Conservation (phyloP, 1,284 basidiomycete species). For the Ceratobasidium sp. region DNA sequence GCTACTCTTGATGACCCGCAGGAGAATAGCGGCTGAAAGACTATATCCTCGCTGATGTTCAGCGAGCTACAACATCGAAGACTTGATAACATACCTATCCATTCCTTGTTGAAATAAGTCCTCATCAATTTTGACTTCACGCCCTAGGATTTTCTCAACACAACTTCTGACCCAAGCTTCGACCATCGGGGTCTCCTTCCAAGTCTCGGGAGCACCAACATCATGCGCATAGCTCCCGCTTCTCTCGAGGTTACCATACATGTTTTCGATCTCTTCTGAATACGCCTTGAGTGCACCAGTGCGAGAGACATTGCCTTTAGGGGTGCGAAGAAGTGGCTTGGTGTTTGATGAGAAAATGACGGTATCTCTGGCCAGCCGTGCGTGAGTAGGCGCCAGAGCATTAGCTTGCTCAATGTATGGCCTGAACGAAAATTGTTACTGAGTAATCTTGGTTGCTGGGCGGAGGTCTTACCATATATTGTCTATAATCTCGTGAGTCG, state of each 20-base stretch:
- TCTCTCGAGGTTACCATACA: conserved; percentile 44
- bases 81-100: conserved; percentile 14
- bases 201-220: not conserved
- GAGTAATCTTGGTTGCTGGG: no score
- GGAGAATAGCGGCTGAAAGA: conserved; percentile 6
- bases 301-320: conserved; percentile 45
- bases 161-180: conserved; percentile 1
- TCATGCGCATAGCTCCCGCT: not conserved
- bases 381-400: conserved; percentile 58
- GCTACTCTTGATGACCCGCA: conserved; percentile 4
- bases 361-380: conserved; percentile 60
- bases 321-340: conserved; percentile 33
- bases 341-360: not conserved
- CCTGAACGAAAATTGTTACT: conserved; percentile 49
- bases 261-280: conserved; percentile 45
- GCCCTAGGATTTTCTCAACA: not conserved
- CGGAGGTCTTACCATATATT: no score
- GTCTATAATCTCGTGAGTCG: no score
- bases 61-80: no score
- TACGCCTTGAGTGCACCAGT: conserved; percentile 45
- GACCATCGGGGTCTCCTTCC: not conserved
- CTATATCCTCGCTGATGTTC: not conserved
- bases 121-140: not conserved
- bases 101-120: conserved; percentile 38
- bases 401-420: conserved; percentile 62